Conservation (phyloP, 306 rosid genomes). For the Cicer bijugum region DNA sequence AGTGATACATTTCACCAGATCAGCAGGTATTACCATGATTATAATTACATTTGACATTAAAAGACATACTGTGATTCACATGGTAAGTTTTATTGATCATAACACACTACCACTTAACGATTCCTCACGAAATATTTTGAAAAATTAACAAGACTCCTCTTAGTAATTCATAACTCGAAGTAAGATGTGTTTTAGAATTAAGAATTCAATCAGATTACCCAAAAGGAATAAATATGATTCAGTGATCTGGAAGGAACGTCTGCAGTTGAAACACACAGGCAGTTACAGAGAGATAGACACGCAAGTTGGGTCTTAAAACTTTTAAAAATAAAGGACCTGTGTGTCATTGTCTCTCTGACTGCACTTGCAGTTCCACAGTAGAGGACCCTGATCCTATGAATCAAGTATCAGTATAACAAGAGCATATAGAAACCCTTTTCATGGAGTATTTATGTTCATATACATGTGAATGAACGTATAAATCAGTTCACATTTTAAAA, state of each 20-base stretch:
- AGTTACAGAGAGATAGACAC: slow-evolving; percentile 24
- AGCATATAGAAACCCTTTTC: slow-evolving; percentile 6
- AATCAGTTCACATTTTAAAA: slow-evolving; percentile 1
- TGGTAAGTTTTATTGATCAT: not conserved
- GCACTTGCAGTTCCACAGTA: slow-evolving; percentile 10
- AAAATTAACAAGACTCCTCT: slow-evolving; percentile 14
- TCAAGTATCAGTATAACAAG: slow-evolving; percentile 18
- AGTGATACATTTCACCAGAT: slow-evolving; percentile 5
- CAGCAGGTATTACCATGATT: slow-evolving; percentile 19
- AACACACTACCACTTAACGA: not conserved
- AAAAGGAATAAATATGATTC: slow-evolving; percentile 26
- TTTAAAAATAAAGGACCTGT: slow-evolving; percentile 5
- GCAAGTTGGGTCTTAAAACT: not conserved
- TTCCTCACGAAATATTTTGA: not conserved
- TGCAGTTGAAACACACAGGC: slow-evolving; percentile 31
- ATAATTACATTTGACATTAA: not conserved
- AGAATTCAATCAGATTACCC: slow-evolving; percentile 22
- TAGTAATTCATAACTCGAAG: slow-evolving; percentile 1
- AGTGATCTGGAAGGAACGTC: slow-evolving; percentile 23
- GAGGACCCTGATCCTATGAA: not conserved
- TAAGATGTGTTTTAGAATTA: not conserved
- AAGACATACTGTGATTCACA: slow-evolving; percentile 1
- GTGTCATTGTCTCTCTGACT: not conserved
- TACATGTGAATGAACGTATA: slow-evolving; percentile 4
- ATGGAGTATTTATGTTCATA: slow-evolving; percentile 30